These are phyloP conservation scores for Nannochloris sp. DNA, from an alignment of 139 green algal species.

Conservation along the genomic window DNA sequence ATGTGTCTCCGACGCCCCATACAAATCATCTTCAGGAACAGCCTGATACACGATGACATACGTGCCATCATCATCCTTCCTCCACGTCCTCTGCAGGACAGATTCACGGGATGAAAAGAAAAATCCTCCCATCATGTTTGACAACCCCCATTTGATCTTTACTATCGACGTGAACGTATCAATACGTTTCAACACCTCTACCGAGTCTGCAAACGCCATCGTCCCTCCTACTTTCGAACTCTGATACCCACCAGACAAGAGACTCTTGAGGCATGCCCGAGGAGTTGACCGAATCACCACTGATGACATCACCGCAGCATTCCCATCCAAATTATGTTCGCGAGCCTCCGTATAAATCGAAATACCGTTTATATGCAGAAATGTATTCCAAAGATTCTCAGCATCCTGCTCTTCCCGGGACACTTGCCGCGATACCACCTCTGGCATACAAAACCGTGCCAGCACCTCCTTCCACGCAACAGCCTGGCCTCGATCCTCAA, in stretches of 20 bases:
- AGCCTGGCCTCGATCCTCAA: background rate
- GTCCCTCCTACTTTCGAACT: background rate
- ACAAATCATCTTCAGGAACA: background rate
- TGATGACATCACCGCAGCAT: constrained; percentile 35
- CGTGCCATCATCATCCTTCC: constrained; percentile 38
- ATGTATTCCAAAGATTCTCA: constrained; percentile 13
- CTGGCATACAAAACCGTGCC: background rate
- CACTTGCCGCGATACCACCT: background rate
- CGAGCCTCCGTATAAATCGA: constrained; percentile 27
- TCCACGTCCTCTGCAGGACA: constrained; percentile 32
- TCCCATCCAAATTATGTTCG: constrained; percentile 19
- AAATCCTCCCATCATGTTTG: background rate
- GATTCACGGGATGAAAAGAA: constrained; percentile 19
- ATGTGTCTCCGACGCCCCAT: background rate
- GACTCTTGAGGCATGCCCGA: constrained; percentile 15
- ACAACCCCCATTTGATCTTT: background rate
- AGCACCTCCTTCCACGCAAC: background rate
- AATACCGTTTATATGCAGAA: constrained; percentile 30
- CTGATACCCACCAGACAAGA: background rate
- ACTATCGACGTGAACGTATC: constrained; percentile 18
- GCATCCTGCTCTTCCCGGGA: background rate
- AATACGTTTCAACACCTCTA: constrained; percentile 12
- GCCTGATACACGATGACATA: constrained; percentile 40
- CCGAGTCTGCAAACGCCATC: constrained; percentile 6
- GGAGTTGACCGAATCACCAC: constrained; percentile 28